Conservation (phyloP, 768 basidiomycete species). For the Tulasnella calospora region DNA sequence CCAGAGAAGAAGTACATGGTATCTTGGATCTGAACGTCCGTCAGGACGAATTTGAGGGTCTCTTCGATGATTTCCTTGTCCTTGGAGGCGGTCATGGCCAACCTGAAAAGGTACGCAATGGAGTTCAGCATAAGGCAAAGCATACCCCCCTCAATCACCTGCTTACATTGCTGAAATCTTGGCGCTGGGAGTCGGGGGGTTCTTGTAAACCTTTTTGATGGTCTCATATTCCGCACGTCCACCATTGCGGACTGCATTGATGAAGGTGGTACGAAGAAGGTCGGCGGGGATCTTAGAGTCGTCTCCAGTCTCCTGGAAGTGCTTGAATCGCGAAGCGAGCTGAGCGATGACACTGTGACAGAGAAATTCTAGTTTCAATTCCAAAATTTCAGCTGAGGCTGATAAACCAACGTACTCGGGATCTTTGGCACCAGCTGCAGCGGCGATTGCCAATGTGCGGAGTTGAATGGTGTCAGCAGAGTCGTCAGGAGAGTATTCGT, state of each 20-base stretch:
- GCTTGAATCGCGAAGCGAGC: conserved; percentile 62
- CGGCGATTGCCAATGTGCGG: conserved; percentile 64
- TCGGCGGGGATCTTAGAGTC: conserved; percentile 76
- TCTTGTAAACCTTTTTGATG: conserved; percentile 60
- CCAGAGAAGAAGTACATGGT: conserved; percentile 54
- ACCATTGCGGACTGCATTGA: conserved; percentile 59
- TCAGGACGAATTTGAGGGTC: conserved; percentile 58
- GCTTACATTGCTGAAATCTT: conserved; percentile 66
- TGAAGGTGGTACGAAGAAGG: conserved; percentile 51
- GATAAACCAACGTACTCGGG: conserved; percentile 30
- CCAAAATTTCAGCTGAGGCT: background rate
- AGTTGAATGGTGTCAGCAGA: conserved; percentile 62
- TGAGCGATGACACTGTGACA: conserved; percentile 63
- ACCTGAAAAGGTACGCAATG: conserved; percentile 40
- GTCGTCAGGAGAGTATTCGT: conserved; percentile 63
- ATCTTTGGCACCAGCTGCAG: conserved; percentile 49
- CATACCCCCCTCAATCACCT: background rate
- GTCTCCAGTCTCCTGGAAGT: conserved; percentile 66
- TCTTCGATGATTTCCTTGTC: conserved; percentile 54
- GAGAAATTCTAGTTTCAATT: conserved; percentile 29
- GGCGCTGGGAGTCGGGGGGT: conserved; percentile 67
- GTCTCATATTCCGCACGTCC: conserved; percentile 71
- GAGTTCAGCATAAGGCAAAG: background rate
- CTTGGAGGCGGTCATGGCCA: conserved; percentile 58
- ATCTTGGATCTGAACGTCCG: conserved; percentile 44